Conservation (phyloP, 1,284 basidiomycete genomes). For the Schizophyllum commune region DNA sequence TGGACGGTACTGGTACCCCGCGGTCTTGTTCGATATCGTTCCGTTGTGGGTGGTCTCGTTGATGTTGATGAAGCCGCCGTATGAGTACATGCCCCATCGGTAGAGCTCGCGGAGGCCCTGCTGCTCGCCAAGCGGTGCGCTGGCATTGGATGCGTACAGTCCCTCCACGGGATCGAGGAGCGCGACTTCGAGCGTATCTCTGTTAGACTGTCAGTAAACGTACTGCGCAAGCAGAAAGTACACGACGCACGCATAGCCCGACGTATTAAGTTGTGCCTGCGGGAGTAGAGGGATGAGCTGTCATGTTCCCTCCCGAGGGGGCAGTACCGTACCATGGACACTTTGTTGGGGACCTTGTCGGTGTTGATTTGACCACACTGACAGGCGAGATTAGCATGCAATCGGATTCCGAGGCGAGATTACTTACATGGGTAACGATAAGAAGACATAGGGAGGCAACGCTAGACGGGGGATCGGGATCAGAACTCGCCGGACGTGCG, state of each 20-base stretch:
- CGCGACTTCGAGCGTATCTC: constrained; percentile 41
- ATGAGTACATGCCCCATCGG: constrained; percentile 69
- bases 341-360: constrained; percentile 56
- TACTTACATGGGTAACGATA: constrained; percentile 13
- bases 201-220: constrained; percentile 20
- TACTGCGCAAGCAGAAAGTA: constrained; percentile 4
- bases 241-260: constrained; percentile 53
- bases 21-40: constrained; percentile 54
- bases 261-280: constrained; percentile 63
- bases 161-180: constrained; percentile 51
- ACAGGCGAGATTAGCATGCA: constrained; percentile 20
- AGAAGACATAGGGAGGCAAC: constrained; percentile 10
- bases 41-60: constrained; percentile 40
- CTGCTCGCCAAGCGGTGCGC: constrained; percentile 46
- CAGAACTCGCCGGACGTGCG: constrained; percentile 29
- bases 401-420: neutral
- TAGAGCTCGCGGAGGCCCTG: constrained; percentile 64
- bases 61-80: constrained; percentile 54
- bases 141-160: constrained; percentile 63
- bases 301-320: constrained; percentile 2
- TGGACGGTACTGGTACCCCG: constrained; percentile 53
- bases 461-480: constrained; percentile 25
- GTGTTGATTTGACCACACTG: constrained; percentile 80
- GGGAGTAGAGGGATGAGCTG: constrained; percentile 4
- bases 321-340: constrained; percentile 53